A percentile compares a stretch with the other conserved stretches of the same genome.
Conservation (phyloP, 257 asterid genomes). For the Anisodus tanguticus region DNA sequence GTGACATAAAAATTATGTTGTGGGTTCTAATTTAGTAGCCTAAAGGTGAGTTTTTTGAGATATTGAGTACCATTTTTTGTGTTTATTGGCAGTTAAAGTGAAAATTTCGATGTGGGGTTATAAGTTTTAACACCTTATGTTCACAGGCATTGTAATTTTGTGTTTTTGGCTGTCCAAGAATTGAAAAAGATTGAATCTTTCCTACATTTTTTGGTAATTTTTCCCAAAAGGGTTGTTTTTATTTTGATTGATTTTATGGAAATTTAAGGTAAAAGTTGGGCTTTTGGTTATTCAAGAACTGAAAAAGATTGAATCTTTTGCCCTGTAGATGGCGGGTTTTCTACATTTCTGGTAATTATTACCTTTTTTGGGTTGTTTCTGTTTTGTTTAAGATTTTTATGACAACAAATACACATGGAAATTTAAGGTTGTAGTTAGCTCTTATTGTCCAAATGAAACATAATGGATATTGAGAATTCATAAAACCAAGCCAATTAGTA, state of each 20-base stretch:
- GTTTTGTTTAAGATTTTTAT: background rate
- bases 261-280: background rate
- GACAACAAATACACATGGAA: background rate
- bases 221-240: too few relatives aligned
- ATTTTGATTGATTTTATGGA: too few relatives aligned
- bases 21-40: constrained; percentile 25
- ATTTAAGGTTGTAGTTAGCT: background rate
- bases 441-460: background rate
- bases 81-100: background rate
- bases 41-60: constrained; percentile 33
- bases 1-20: background rate
- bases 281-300: background rate
- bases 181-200: too few relatives aligned
- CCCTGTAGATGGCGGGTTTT: constrained; percentile 10
- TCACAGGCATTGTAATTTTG: background rate
- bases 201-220: too few relatives aligned
- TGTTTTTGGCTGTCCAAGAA: too few relatives aligned
- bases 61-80: background rate
- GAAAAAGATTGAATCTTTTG: constrained; percentile 14
- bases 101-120: constrained; percentile 4
- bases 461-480: background rate
- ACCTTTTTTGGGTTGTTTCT: background rate
- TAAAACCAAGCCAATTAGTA: background rate
- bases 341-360: constrained; percentile 24
- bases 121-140: background rate